Percentiles rank a stretch among this genome's conserved stretches.
These are phyloP conservation scores for Xylaria grammica DNA, from an alignment of 495 filamentous ascomycete genomes.

Conservation along the genomic window DNA sequence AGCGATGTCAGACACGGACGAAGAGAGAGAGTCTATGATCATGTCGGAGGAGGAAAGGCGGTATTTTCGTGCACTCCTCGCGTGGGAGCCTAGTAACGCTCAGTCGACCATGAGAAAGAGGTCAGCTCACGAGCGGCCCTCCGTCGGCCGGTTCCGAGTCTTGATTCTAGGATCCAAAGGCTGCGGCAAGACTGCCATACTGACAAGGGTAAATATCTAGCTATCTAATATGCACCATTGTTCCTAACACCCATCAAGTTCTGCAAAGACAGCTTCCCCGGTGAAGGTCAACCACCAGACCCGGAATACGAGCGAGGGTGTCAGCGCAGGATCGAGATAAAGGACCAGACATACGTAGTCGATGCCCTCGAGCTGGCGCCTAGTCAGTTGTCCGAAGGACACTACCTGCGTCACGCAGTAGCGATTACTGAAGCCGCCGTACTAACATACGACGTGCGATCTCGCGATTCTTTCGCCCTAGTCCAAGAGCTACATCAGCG, in stretches of 20 bases:
- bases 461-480: slow-evolving; percentile 39
- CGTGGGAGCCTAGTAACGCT: slow-evolving; percentile 42
- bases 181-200: slow-evolving; percentile 48
- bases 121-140: slow-evolving; percentile 21
- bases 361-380: slow-evolving; percentile 48
- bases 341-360: slow-evolving; percentile 39
- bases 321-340: slow-evolving; percentile 39
- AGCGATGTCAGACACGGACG: not conserved
- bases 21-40: slow-evolving; percentile 35
- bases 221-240: not conserved
- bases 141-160: slow-evolving; percentile 45
- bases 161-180: slow-evolving; percentile 48
- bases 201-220: slow-evolving; percentile 40
- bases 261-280: slow-evolving; percentile 33
- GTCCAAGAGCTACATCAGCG: slow-evolving; percentile 37
- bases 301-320: slow-evolving; percentile 40
- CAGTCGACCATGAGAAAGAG: slow-evolving; percentile 19
- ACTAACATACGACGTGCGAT: slow-evolving; percentile 45
- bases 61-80: slow-evolving; percentile 48
- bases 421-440: slow-evolving; percentile 48
- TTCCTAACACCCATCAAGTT: slow-evolving; percentile 33
- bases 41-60: slow-evolving; percentile 48
- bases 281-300: slow-evolving; percentile 30
- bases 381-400: slow-evolving; percentile 37
- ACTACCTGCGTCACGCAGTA: slow-evolving; percentile 42